Evolutionary conservation across 805 yeast species (phyloP).

Genomic region (Pichia occidentalis): DNA sequence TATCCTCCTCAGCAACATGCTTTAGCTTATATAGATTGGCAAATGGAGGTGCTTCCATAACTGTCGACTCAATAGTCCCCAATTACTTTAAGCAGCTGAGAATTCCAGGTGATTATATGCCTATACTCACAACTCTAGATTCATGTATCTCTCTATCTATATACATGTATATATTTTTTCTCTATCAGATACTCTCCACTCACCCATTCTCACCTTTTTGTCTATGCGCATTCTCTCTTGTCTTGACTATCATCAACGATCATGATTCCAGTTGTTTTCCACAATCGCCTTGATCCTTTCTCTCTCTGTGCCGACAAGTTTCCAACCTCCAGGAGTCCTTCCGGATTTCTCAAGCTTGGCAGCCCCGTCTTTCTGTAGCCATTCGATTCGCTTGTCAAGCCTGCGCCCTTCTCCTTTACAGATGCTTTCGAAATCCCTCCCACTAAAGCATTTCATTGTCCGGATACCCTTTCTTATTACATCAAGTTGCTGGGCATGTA

Average conservation of each 20-base stretch:
- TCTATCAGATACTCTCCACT: constrained; percentile 2
- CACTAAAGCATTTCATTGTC: constrained; percentile 22
- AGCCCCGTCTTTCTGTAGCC: constrained; percentile 20
- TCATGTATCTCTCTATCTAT: no score
- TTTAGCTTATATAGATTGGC: constrained; percentile 30
- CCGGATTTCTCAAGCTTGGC: constrained; percentile 2
- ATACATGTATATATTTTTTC: no score
- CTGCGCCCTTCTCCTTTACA: constrained; percentile 17
- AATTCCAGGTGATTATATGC: neutral
- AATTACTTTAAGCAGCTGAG: neutral
- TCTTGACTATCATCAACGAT: no score
- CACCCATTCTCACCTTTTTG: neutral
- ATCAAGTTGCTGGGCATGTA: no score
- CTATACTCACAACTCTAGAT: neutral
- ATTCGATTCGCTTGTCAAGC: constrained; percentile 21
- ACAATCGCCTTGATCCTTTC: neutral
- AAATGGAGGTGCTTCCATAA: constrained; percentile 21
- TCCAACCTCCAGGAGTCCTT: constrained; percentile 9
- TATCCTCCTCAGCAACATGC: constrained; percentile 35
- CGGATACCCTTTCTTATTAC: no score
- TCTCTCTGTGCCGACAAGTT: constrained; percentile 8
- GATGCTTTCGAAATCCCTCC: constrained; percentile 14
- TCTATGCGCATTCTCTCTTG: no score
- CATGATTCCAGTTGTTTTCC: neutral
- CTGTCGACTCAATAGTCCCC: no score